These are phyloP conservation scores for Steccherinum ochraceum DNA, from an alignment of 768 basidiomycete species.

Conservation along the genomic window DNA sequence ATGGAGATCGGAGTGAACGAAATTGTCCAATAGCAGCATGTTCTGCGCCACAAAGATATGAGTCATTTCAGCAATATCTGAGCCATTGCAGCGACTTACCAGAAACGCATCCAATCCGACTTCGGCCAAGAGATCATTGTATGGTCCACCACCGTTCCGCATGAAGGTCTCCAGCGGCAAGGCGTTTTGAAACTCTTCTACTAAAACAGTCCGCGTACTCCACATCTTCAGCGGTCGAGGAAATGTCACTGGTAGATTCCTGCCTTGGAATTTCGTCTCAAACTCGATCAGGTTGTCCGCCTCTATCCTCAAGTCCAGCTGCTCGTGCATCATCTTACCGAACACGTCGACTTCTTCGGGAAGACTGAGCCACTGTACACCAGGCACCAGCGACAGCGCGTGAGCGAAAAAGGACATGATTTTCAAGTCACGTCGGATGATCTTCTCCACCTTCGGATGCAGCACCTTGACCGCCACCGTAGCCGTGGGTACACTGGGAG, in stretches of 20 bases:
- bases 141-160: conserved; percentile 87
- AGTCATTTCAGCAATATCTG: background rate
- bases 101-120: conserved; percentile 93
- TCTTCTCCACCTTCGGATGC: conserved; percentile 79
- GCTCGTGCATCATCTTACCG: conserved; percentile 93
- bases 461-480: conserved; percentile 94
- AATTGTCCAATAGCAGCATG: conserved; percentile 97
- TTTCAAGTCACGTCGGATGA: conserved; percentile 81
- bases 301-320: conserved; percentile 87
- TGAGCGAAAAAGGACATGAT: conserved; percentile 95
- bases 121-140: conserved; percentile 83
- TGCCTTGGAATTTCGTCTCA: conserved; percentile 76
- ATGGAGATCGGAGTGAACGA: conserved; percentile 88
- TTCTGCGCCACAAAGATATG: too few species aligned
- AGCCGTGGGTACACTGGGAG: conserved; percentile 71
- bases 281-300: conserved; percentile 83
- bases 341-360: conserved; percentile 95
- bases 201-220: conserved; percentile 75
- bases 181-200: conserved; percentile 94
- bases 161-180: conserved; percentile 84
- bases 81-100: conserved; percentile 38
- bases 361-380: conserved; percentile 94
- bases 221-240: conserved; percentile 80
- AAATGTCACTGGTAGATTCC: conserved; percentile 81
- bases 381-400: conserved; percentile 72